Conservation (phyloP, 441 rosid species). For the Euphorbia celastroides region DNA sequence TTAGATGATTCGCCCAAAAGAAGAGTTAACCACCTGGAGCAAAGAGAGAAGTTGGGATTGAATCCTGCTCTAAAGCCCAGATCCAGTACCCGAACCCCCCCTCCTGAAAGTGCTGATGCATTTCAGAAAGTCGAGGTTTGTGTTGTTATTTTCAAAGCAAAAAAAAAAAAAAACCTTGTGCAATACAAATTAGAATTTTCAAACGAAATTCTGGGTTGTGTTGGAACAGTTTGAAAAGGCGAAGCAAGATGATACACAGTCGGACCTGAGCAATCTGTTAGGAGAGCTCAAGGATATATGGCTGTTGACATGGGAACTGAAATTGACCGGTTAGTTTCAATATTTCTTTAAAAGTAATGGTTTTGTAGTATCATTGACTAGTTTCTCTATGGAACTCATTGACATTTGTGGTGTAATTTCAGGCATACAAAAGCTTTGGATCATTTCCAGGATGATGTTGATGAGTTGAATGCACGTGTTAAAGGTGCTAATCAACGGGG, state of each 20-base stretch:
- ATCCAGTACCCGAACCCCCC: conserved; percentile 25
- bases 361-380: background rate
- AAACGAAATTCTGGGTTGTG: too few relatives aligned
- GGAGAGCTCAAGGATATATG: conserved; percentile 77
- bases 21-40: conserved; percentile 42
- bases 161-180: too few relatives aligned
- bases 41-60: conserved; percentile 61
- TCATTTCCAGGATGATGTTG: conserved; percentile 59
- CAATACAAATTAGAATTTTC: too few relatives aligned
- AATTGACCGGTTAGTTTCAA: conserved; percentile 52
- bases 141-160: background rate
- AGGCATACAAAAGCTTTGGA: conserved; percentile 68
- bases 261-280: conserved; percentile 61
- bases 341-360: background rate
- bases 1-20: conserved; percentile 42
- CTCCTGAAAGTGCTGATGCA: conserved; percentile 44
- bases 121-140: conserved; percentile 66
- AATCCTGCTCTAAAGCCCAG: conserved; percentile 33
- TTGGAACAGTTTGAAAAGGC: conserved; percentile 54
- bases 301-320: conserved; percentile 88
- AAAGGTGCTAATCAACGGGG: conserved; percentile 54
- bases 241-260: conserved; percentile 80
- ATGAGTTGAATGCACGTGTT: conserved; percentile 61
- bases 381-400: background rate
- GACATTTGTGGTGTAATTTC: conserved; percentile 19